These are phyloP conservation scores for Gamarada debralockiae DNA, from an alignment of 495 filamentous ascomycete genomes.

Conservation along the genomic window DNA sequence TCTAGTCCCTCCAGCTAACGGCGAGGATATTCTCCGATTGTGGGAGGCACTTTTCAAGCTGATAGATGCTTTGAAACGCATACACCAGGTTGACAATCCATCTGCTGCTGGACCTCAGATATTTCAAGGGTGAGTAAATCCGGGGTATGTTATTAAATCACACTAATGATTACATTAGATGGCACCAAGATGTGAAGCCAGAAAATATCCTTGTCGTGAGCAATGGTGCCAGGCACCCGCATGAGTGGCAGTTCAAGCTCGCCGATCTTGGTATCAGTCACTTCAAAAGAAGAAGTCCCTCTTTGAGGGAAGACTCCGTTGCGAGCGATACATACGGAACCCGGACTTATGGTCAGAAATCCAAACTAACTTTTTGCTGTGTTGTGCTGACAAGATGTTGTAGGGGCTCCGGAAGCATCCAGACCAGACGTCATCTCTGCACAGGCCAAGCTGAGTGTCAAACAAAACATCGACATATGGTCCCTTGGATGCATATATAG, in stretches of 20 bases:
- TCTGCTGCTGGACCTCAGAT: constrained; percentile 6
- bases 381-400: constrained; percentile 18
- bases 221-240: constrained; percentile 14
- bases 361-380: constrained; percentile 10
- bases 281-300: constrained; percentile 21
- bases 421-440: constrained; percentile 22
- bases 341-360: constrained; percentile 32
- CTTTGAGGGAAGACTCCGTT: constrained; percentile 14
- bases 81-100: constrained; percentile 24
- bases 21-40: constrained; percentile 30
- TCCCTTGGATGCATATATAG: constrained; percentile 40
- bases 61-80: constrained; percentile 27
- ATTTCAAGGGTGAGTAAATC: constrained; percentile 15
- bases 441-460: background rate
- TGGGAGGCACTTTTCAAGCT: constrained; percentile 37
- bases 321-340: constrained; percentile 30
- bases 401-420: constrained; percentile 32
- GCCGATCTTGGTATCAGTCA: constrained; percentile 37
- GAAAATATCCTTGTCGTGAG: constrained; percentile 36
- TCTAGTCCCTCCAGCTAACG: constrained; percentile 25
- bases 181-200: constrained; percentile 39
- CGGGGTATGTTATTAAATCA: too few relatives aligned
- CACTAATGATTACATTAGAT: constrained; percentile 14
- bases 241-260: constrained; percentile 34
- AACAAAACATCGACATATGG: constrained; percentile 35